A percentile compares a stretch with the other conserved stretches of the same genome.
These are phyloP conservation scores for Lasiosphaeria hispida DNA, from an alignment of 495 filamentous ascomycete species.

Conservation along the genomic window DNA sequence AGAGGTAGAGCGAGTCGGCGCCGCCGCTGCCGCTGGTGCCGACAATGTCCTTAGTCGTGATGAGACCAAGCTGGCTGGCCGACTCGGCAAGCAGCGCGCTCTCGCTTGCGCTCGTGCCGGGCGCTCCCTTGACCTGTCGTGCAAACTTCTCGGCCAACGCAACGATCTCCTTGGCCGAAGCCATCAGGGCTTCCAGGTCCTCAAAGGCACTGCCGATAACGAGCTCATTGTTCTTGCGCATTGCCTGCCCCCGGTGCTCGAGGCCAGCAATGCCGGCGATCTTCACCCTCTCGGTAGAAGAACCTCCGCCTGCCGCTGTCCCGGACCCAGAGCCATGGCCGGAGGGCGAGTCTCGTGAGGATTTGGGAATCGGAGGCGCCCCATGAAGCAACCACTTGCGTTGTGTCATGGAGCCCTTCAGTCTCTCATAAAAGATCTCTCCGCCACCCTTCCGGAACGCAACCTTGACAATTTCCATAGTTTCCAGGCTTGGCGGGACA, in stretches of 20 bases:
- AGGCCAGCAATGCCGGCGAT: conserved; percentile 89
- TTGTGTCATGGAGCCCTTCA: conserved; percentile 84
- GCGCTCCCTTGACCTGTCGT: conserved; percentile 57
- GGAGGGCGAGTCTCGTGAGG: conserved; percentile 41
- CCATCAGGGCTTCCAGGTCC: conserved; percentile 94
- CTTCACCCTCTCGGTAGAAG: conserved; percentile 45
- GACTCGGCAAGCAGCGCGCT: conserved; percentile 77
- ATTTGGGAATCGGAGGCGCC: conserved; percentile 83
- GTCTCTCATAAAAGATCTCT: conserved; percentile 82
- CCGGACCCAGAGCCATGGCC: conserved; percentile 48
- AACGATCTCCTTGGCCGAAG: conserved; percentile 91
- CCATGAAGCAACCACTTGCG: conserved; percentile 94
- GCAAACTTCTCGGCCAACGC: conserved; percentile 88
- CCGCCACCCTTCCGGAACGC: conserved; percentile 89
- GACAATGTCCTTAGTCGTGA: conserved; percentile 91
- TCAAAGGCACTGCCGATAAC: conserved; percentile 95
- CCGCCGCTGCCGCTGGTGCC: conserved; percentile 40
- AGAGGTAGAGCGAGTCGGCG: conserved; percentile 56
- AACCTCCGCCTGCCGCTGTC: conserved; percentile 40
- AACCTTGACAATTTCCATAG: conserved; percentile 76
- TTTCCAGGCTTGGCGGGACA: conserved; percentile 49
- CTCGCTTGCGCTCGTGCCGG: conserved; percentile 56
- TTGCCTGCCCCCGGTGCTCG: conserved; percentile 76
- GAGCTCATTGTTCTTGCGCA: conserved; percentile 84
- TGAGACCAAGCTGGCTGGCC: conserved; percentile 77